Base-by-base conservation (phyloP, 805 yeast genomes). In the Candida methanosorbosa region DNA sequence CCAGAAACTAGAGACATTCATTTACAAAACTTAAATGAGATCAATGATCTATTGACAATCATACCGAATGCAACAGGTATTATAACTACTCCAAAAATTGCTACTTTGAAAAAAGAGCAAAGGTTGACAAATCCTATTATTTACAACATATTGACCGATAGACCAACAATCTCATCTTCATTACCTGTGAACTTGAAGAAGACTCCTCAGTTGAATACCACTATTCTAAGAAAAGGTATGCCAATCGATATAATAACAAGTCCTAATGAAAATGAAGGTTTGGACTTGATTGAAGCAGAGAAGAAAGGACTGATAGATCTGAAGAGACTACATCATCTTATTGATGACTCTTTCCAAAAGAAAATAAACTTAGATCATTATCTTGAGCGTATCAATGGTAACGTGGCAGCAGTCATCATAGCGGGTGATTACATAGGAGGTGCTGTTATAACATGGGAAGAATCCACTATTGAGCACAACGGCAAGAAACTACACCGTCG, bases 401-500 rank as follows among this genome's bases (percentile, higher is more conserved):
- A 65, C 2, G 64, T 90, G 4, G 88, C 96, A 0, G 81, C 83
- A 0, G 55, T 92, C 9, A 78, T 92, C 13, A 70, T 92, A 12
- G 85, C 90, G 3, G 97, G 97, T 1, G 92, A 90, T 50, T 92
- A 92, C 54, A 96, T 88, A 44, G 97, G 97, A 3, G 87, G 85
- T 14, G 97, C 97, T 0, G 81, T 92, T 13, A 70, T 90, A 24
- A 92, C 98, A 0, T 81, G 85, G 75, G 98, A 90, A 47, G 35
- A 30, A 7, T 13, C 18, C 2, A 18, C 18, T 3, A 8, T 31
- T 6, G 15, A 22, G 3, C 11, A 12, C 9, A 27, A 22, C 7
- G 26, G 33, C 2, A 38, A 45, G 3, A 48, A 50, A 2, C 43
- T 50, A 4, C 52, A 49, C 3, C 42, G 53, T 8, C 48, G 48